Conservation (phyloP, 2,329 filamentous ascomycete genomes). For the Diaporthe citriasiana region DNA sequence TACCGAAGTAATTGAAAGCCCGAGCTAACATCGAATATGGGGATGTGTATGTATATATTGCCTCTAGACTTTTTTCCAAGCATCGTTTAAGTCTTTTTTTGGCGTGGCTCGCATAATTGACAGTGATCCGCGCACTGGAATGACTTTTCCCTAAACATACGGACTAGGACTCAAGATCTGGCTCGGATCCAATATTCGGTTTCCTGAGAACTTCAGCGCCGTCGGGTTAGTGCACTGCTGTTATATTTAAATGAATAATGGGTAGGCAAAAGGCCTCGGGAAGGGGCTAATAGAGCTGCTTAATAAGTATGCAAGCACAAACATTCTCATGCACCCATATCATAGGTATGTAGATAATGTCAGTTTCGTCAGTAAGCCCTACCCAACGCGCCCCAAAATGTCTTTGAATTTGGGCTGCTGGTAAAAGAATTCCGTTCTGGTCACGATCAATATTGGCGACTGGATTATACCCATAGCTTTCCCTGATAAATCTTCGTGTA, state of each 20-base stretch:
- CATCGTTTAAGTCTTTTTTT: neutral
- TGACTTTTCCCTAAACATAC: neutral
- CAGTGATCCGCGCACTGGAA: neutral
- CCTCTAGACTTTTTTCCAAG: neutral
- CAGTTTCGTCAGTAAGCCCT: neutral
- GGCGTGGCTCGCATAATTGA: neutral
- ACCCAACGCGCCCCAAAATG: neutral
- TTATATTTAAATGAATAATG: neutral
- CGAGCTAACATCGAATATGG: neutral
- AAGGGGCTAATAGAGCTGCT: neutral
- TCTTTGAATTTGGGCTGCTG: neutral
- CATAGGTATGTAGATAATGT: neutral
- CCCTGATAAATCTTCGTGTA: neutral
- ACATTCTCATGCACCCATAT: constrained; percentile 1
- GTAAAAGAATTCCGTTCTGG: neutral
- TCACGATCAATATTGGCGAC: neutral
- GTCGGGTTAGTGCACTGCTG: neutral
- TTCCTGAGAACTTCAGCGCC: neutral
- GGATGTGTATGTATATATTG: neutral
- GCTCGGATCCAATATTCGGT: neutral
- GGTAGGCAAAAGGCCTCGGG: neutral
- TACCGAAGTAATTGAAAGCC: constrained; percentile 14
- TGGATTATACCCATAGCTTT: neutral
- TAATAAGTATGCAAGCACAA: neutral
- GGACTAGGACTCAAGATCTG: neutral